Evolutionary conservation across 495 filamentous ascomycete species (phyloP).

Genomic region (Echria macrotheca): DNA sequence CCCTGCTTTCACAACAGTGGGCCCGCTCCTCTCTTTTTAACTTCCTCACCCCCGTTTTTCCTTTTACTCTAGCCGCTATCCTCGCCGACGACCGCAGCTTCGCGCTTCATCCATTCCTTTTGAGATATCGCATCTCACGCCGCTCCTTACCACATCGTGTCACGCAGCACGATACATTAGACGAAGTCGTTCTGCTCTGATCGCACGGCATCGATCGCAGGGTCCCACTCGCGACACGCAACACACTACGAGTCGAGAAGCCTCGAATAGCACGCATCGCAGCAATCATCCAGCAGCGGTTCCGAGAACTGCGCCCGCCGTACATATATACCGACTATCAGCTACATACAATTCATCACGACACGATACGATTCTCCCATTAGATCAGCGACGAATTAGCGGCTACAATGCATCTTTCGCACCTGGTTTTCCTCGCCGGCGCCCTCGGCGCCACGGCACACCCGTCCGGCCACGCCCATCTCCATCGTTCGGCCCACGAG

Average conservation of each 20-base stretch:
- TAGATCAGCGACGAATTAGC: slow-evolving; percentile 9
- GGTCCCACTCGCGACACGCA: too few species aligned
- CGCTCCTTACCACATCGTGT: slow-evolving; percentile 24
- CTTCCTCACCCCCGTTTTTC: background rate
- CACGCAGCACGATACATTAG: slow-evolving; percentile 13
- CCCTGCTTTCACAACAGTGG: slow-evolving; percentile 4
- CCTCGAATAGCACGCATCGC: too few species aligned
- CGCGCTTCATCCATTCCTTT: slow-evolving; percentile 29
- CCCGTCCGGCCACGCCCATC: slow-evolving; percentile 31
- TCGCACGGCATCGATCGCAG: slow-evolving; percentile 8
- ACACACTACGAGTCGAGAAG: too few species aligned
- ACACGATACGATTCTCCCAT: slow-evolving; percentile 8
- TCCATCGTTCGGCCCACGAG: slow-evolving; percentile 23
- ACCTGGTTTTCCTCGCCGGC: slow-evolving; percentile 25
- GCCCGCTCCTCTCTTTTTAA: slow-evolving; percentile 9
- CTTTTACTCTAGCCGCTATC: slow-evolving; percentile 7
- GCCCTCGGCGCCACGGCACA: slow-evolving; percentile 23
- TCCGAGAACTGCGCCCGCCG: slow-evolving; percentile 4
- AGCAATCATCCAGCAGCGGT: slow-evolving; percentile 6
- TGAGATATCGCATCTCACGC: slow-evolving; percentile 32
- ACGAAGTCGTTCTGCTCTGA: slow-evolving; percentile 13
- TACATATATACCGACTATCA: background rate
- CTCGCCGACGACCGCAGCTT: slow-evolving; percentile 20
- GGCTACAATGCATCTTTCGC: slow-evolving; percentile 28
- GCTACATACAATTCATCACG: background rate